These are phyloP conservation scores for Arthroderma sp. DNA, from an alignment of 2,329 filamentous ascomycete species.

Conservation along the genomic window DNA sequence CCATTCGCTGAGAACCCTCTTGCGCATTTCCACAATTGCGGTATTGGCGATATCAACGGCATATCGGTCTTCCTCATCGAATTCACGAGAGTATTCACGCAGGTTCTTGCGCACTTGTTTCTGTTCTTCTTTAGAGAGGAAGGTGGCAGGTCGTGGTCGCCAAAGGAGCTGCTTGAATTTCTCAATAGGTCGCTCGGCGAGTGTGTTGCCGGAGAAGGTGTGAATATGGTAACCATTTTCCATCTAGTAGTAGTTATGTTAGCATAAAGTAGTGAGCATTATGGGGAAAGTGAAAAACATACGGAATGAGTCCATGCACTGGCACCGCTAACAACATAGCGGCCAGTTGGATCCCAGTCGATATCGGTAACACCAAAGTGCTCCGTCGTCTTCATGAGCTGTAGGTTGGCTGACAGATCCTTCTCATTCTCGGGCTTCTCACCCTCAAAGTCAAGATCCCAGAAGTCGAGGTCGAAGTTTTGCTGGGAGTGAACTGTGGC, in stretches of 20 bases:
- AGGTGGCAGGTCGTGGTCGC: conserved; percentile 81
- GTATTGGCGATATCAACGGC: conserved; percentile 88
- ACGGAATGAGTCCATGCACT: conserved; percentile 93
- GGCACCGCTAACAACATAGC: conserved; percentile 86
- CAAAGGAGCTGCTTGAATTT: conserved; percentile 97
- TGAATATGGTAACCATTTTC: conserved; percentile 98
- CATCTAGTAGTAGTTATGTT: conserved; percentile 50
- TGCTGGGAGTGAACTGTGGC: conserved; percentile 87
- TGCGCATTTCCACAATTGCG: conserved; percentile 78
- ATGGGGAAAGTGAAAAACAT: conserved; percentile 31
- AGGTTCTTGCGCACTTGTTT: conserved; percentile 97
- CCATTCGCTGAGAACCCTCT: conserved; percentile 79
- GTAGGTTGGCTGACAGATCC: conserved; percentile 85
- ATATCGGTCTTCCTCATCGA: conserved; percentile 89
- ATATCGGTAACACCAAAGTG: conserved; percentile 97
- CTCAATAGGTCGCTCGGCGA: conserved; percentile 83
- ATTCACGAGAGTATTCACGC: conserved; percentile 85
- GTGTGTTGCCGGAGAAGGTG: conserved; percentile 80
- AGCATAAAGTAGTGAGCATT: not conserved
- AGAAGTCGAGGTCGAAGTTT: conserved; percentile 94
- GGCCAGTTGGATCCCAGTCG: conserved; percentile 93
- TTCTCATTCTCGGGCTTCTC: conserved; percentile 89
- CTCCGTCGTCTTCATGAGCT: conserved; percentile 84
- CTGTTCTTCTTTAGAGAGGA: conserved; percentile 93
- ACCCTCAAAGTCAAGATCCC: conserved; percentile 93